These are phyloP conservation scores for Pseudogymnoascus sp. DNA, from an alignment of 2,329 filamentous ascomycete species.

Conservation along the genomic window DNA sequence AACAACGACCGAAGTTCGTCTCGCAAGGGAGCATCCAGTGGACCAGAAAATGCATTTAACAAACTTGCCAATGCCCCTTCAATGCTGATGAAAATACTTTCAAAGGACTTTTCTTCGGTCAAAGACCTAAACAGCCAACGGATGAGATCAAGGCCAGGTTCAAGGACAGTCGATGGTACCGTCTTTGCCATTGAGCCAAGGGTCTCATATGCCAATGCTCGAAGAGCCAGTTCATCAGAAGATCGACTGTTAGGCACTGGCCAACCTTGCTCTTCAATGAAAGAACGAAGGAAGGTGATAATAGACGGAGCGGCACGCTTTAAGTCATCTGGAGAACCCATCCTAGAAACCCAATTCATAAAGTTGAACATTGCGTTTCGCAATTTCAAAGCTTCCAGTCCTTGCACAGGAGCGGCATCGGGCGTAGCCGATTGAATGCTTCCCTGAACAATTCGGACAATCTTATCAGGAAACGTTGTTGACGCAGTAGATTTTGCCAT, in stretches of 20 bases:
- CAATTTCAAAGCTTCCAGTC: conserved; percentile 63
- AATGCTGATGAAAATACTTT: conserved; percentile 73
- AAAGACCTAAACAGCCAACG: conserved; percentile 80
- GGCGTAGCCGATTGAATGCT: conserved; percentile 44
- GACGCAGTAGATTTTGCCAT: conserved; percentile 69
- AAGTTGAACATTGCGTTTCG: conserved; percentile 78
- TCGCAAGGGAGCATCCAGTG: conserved; percentile 29
- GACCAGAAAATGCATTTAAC: conserved; percentile 43
- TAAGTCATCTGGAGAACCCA: conserved; percentile 55
- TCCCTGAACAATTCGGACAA: conserved; percentile 61
- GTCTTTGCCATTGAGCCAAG: conserved; percentile 71
- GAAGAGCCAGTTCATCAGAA: conserved; percentile 55
- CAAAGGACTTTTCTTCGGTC: conserved; percentile 65
- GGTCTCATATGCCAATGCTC: conserved; percentile 80
- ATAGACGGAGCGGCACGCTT: conserved; percentile 58
- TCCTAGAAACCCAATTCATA: conserved; percentile 75
- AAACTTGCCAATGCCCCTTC: conserved; percentile 81
- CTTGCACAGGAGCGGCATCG: conserved; percentile 26
- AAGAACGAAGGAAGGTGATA: conserved; percentile 60
- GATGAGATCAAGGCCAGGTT: conserved; percentile 44
- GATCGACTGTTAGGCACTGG: conserved; percentile 54
- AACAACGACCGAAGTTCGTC: conserved; percentile 42
- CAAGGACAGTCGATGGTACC: conserved; percentile 48
- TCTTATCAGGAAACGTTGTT: conserved; percentile 58
- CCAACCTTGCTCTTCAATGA: conserved; percentile 77